A percentile compares a stretch with the other conserved stretches of the same genome.
Conservation (phyloP, 345 rosid species). For the Fremontodendron californicum region DNA sequence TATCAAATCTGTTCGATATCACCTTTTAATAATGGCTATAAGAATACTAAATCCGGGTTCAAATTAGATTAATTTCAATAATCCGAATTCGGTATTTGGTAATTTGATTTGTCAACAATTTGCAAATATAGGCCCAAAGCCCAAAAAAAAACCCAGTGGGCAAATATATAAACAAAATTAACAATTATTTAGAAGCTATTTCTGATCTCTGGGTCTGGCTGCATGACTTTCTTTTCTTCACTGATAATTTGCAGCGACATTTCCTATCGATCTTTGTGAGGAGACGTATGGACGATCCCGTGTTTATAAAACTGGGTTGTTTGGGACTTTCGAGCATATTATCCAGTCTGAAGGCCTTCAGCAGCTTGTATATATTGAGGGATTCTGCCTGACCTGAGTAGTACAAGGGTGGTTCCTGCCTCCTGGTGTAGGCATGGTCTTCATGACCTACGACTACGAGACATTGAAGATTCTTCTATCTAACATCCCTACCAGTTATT, state of each 20-base stretch:
- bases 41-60: no score
- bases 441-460: conserved; percentile 90
- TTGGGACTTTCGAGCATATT: conserved; percentile 73
- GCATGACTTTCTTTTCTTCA: no score
- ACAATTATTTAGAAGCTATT: conserved; percentile 3
- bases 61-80: no score
- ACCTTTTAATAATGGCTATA: no score
- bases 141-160: no score
- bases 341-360: conserved; percentile 66
- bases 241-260: conserved; percentile 58
- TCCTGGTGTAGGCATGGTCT: conserved; percentile 85
- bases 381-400: conserved; percentile 87
- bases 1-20: no score
- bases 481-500: conserved; percentile 30
- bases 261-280: conserved; percentile 97
- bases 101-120: no score
- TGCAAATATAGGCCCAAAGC: no score
- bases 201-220: no score
- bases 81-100: no score
- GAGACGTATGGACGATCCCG: conserved; percentile 85
- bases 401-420: conserved; percentile 94
- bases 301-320: conserved; percentile 64
- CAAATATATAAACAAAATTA: no score
- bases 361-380: conserved; percentile 92
- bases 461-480: conserved; percentile 52